Base-by-base conservation (phyloP, 1,284 basidiomycete genomes). In the Puccinia triticina region DNA sequence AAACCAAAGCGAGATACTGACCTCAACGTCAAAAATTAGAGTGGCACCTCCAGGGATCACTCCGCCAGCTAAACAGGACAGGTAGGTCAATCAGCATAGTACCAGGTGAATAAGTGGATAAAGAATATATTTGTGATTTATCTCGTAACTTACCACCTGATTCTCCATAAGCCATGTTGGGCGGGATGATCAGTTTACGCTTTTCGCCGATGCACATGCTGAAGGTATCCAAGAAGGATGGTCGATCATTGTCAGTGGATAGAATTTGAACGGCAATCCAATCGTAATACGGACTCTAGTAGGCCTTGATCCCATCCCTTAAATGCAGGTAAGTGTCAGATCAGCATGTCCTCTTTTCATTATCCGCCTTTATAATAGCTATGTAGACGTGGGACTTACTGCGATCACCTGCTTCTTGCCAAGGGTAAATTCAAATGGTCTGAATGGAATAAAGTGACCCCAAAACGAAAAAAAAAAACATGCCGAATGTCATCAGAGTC, bases 171-270 rank as follows among this genome's bases (percentile, higher is more conserved):
- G 84, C 87, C 48, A 86, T 82, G 4, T 74, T 18, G 16, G 87
- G 85, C 0, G 87, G 87, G 82, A 87, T 87, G 76, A 86, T 84
- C 76, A 87, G 85, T 78, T 86, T 86, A 23, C 87, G 85, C 83
- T 87, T 87, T 82, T 87, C 87, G 53, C 87, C 87, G 21, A 86
- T 84, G 82, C 87, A 87, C 86, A 87, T 87, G 83, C 80, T 82
- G 53, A n/a, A 46, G 40, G 16, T 37, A 66, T 61, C 32, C 5
- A 5, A 48, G 3, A 18, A 29, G 26, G 2, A 69, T 43, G 40
- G 43, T 40, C 40, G 16, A 69, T 69, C 40, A 46, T 37, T 12
- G 26, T 43, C 23, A 64, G 29, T 37, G 23, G 4, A 76, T 46
- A 67, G 34, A 67, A 82, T 50, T 23, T 29, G 10, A 21, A 53